Evolutionary conservation across 2,329 filamentous ascomycete genomes (phyloP).

Genomic region (Pseudocercospora eumusae): DNA sequence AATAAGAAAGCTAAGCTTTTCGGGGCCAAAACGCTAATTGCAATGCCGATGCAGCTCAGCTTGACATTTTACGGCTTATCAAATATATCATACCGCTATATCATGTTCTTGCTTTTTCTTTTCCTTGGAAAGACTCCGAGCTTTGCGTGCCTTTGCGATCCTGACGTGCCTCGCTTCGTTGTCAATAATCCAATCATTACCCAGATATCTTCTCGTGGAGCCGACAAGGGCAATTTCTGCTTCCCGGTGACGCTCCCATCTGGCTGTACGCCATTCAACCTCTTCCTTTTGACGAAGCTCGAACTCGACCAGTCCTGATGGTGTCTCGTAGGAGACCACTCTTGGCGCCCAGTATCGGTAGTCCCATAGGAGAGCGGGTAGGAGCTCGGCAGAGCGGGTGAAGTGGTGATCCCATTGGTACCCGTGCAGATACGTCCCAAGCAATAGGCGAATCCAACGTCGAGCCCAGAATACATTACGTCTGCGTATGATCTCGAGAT

Average conservation of each 20-base stretch:
- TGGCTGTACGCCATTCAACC: conserved; percentile 9
- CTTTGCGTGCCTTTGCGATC: not conserved
- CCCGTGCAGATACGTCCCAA: conserved; percentile 19
- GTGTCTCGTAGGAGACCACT: conserved; percentile 34
- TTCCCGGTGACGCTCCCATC: not conserved
- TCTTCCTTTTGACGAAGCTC: conserved; percentile 22
- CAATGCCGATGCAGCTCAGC: no score
- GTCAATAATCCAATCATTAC: conserved; percentile 13
- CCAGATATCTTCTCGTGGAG: conserved; percentile 14
- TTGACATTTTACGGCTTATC: no score
- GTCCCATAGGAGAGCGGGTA: conserved; percentile 35
- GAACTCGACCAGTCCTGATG: conserved; percentile 37
- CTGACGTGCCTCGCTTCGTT: not conserved
- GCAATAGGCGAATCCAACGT: conserved; percentile 36
- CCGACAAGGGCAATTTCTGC: not conserved
- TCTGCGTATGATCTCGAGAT: conserved; percentile 24
- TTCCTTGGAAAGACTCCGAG: not conserved
- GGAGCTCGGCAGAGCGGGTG: conserved; percentile 13
- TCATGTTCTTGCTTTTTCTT: not conserved
- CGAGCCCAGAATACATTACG: conserved; percentile 31
- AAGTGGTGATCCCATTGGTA: not conserved
- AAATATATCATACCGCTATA: no score
- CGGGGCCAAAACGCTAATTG: no score
- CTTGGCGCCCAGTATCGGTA: conserved; percentile 30
- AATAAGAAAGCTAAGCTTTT: no score